These are phyloP conservation scores for Boletellus dicymbophilus DNA, from an alignment of 1,284 basidiomycete species.

Conservation along the genomic window DNA sequence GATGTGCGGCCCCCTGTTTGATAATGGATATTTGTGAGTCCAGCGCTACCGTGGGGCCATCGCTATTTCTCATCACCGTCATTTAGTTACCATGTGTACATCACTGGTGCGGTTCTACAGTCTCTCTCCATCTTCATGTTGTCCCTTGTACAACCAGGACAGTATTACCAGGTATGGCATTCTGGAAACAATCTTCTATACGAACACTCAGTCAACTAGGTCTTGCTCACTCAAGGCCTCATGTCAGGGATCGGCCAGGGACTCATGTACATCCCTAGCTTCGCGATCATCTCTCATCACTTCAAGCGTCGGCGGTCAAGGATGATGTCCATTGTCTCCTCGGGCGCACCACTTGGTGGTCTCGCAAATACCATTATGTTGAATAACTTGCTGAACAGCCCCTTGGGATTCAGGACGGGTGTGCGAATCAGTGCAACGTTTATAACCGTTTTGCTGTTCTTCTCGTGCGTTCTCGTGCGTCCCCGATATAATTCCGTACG, in stretches of 20 bases:
- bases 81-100: constrained; percentile 13
- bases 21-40: constrained; percentile 35
- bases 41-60: neutral
- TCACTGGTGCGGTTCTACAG: constrained; percentile 28
- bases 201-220: constrained; percentile 11
- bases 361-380: constrained; percentile 39
- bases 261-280: constrained; percentile 31
- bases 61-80: neutral
- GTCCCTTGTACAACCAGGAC: constrained; percentile 34
- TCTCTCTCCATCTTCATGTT: constrained; percentile 37
- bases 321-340: constrained; percentile 33
- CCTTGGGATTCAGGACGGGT: constrained; percentile 25
- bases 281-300: constrained; percentile 39
- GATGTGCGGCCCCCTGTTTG: constrained; percentile 29
- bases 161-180: constrained; percentile 35
- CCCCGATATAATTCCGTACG: constrained; percentile 20
- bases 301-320: constrained; percentile 32
- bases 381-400: constrained; percentile 37
- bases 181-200: neutral
- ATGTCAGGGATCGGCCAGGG: constrained; percentile 35
- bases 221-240: constrained; percentile 38
- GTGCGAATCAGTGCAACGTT: constrained; percentile 34
- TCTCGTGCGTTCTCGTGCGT: constrained; percentile 31
- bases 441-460: constrained; percentile 23
- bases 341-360: constrained; percentile 35